Conservation (phyloP, 257 asterid genomes). For the Solanum sitiens region DNA sequence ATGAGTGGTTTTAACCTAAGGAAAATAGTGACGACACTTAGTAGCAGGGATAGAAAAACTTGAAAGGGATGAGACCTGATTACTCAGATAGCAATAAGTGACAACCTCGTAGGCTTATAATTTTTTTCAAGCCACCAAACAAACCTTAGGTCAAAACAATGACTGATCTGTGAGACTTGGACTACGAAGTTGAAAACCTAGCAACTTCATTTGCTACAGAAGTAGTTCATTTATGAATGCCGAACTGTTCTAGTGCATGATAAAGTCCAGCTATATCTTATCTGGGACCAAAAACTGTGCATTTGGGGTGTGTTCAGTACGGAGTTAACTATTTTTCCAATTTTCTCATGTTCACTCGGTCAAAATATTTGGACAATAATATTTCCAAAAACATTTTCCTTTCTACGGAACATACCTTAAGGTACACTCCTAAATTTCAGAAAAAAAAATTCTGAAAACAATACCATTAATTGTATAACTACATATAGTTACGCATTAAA, state of each 20-base stretch:
- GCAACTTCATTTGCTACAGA: neutral
- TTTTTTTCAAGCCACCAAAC: neutral
- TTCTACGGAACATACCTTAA: neutral
- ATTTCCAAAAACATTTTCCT: neutral
- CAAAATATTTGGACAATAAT: neutral
- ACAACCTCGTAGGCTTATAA: neutral
- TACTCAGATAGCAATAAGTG: neutral
- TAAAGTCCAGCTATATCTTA: neutral
- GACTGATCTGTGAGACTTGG: neutral
- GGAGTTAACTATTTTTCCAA: neutral
- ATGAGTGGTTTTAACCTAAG: neutral
- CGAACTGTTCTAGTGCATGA: neutral
- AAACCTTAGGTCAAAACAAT: too few relatives aligned
- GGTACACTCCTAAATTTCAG: neutral
- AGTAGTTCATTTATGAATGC: neutral
- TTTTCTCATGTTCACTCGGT: neutral
- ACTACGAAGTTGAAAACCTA: neutral
- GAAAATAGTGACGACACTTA: too few relatives aligned
- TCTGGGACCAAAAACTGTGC: neutral
- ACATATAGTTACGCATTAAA: neutral
- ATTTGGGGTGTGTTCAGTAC: neutral
- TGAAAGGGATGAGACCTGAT: neutral
- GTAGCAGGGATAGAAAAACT: neutral
- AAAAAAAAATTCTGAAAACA: neutral
- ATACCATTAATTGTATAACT: neutral